These are phyloP conservation scores for Dalbergia oliveri DNA, from an alignment of 306 rosid species.

Conservation along the genomic window DNA sequence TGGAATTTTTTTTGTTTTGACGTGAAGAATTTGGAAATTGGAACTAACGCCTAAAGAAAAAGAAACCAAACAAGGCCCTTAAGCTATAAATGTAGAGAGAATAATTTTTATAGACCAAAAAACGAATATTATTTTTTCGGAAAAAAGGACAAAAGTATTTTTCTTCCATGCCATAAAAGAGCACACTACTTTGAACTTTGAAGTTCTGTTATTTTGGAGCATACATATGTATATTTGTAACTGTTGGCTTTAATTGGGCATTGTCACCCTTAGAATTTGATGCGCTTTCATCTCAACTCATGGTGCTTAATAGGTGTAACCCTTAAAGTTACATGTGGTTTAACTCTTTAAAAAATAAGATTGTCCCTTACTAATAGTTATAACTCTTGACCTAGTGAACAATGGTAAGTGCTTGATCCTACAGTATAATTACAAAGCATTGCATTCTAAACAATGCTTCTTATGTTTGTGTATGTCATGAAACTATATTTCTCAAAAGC, in stretches of 20 bases:
- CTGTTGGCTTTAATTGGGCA: not conserved
- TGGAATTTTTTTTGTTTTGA: not conserved
- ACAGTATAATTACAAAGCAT: not conserved
- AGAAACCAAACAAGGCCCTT: not conserved
- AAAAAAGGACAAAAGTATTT: not conserved
- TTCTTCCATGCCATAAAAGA: not conserved
- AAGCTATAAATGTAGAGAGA: not conserved
- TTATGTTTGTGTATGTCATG: not conserved
- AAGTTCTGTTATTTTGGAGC: not conserved
- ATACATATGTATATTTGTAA: not conserved
- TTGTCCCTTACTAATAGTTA: no score
- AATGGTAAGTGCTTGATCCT: no score
- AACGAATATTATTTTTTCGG: no score
- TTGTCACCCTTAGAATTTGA: no score
- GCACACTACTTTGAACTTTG: slow-evolving; percentile 17
- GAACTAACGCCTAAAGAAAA: not conserved
- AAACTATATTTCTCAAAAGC: no score
- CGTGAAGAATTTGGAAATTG: not conserved
- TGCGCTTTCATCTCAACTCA: no score
- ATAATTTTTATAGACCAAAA: not conserved
- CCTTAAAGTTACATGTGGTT: no score
- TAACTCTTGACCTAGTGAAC: no score
- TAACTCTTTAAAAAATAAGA: no score
- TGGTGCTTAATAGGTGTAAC: no score
- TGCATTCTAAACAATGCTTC: not conserved